phyloP scores from a whole-genome alignment of 768 basidiomycete genomes.

The Suillus bovinus region DNA sequence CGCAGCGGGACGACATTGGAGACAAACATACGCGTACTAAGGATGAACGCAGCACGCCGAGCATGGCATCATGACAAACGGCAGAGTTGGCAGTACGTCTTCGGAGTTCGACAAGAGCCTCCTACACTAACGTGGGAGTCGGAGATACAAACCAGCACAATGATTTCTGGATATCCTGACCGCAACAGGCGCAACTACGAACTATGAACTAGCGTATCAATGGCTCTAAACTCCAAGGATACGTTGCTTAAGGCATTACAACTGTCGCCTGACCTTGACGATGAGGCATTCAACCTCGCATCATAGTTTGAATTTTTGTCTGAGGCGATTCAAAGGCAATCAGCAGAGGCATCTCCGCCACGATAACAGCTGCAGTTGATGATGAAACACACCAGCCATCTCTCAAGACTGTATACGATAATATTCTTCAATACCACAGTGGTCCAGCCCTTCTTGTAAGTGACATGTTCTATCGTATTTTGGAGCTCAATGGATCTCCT shows the following conservation, averaged over 20 bases:
- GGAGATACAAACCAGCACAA: too few relatives aligned
- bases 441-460: slow-evolving; percentile 23
- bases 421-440: slow-evolving; percentile 14
- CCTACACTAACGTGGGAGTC: too few relatives aligned
- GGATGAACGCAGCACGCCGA: too few relatives aligned
- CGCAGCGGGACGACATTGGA: too few relatives aligned
- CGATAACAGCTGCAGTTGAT: slow-evolving; percentile 20
- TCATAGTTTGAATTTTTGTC: background rate
- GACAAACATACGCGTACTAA: too few relatives aligned
- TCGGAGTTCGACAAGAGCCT: too few relatives aligned
- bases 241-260: slow-evolving; percentile 20
- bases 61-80: too few relatives aligned
- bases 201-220: background rate
- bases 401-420: slow-evolving; percentile 21
- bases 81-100: too few relatives aligned
- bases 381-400: slow-evolving; percentile 10
- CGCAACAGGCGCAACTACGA: too few relatives aligned
- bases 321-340: slow-evolving; percentile 18
- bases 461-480: background rate
- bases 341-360: slow-evolving; percentile 16
- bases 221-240: slow-evolving; percentile 3
- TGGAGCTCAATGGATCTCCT: background rate
- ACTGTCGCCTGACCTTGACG: slow-evolving; percentile 23
- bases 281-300: slow-evolving; percentile 19
- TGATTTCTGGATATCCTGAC: too few relatives aligned